Conservation (phyloP, 768 basidiomycete genomes). For the Tulasnella sp. region DNA sequence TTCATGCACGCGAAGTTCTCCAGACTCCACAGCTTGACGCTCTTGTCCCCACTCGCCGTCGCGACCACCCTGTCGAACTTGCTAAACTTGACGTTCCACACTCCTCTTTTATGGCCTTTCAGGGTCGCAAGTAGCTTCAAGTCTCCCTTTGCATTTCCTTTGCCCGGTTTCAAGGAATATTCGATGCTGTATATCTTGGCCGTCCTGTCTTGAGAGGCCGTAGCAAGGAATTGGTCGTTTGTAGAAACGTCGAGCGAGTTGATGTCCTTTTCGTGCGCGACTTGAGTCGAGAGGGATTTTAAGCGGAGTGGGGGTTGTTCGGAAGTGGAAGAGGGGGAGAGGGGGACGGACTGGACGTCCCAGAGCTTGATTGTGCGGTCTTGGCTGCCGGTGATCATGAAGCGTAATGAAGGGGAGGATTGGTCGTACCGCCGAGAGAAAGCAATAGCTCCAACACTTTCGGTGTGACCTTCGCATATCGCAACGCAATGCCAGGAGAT, state of each 20-base stretch:
- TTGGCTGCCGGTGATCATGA: slow-evolving; percentile 94
- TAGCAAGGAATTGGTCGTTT: slow-evolving; percentile 84
- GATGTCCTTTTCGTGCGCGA: slow-evolving; percentile 98
- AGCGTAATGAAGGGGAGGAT: slow-evolving; percentile 48
- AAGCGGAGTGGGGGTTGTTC: slow-evolving; percentile 52
- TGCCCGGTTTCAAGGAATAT: slow-evolving; percentile 48
- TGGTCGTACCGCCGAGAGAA: slow-evolving; percentile 59
- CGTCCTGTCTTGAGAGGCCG: slow-evolving; percentile 94
- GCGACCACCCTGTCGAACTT: slow-evolving; percentile 81
- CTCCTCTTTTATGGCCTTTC: slow-evolving; percentile 95
- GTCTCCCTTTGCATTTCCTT: slow-evolving; percentile 61
- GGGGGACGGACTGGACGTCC: slow-evolving; percentile 68
- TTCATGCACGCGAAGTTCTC: slow-evolving; percentile 90
- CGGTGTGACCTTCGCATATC: slow-evolving; percentile 90
- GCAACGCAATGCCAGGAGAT: slow-evolving; percentile 72
- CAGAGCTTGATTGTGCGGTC: slow-evolving; percentile 99
- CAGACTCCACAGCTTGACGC: slow-evolving; percentile 90
- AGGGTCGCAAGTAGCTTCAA: slow-evolving; percentile 81
- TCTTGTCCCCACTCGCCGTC: slow-evolving; percentile 94
- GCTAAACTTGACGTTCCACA: slow-evolving; percentile 93
- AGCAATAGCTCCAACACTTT: slow-evolving; percentile 88
- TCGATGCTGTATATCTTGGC: slow-evolving; percentile 86
- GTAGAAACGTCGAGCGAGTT: slow-evolving; percentile 93
- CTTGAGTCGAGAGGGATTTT: slow-evolving; percentile 79
- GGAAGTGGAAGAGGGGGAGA: slow-evolving; percentile 40